phyloP scores from a whole-genome alignment of 2,329 filamentous ascomycete species.

The Xylariaceae sp. region DNA sequence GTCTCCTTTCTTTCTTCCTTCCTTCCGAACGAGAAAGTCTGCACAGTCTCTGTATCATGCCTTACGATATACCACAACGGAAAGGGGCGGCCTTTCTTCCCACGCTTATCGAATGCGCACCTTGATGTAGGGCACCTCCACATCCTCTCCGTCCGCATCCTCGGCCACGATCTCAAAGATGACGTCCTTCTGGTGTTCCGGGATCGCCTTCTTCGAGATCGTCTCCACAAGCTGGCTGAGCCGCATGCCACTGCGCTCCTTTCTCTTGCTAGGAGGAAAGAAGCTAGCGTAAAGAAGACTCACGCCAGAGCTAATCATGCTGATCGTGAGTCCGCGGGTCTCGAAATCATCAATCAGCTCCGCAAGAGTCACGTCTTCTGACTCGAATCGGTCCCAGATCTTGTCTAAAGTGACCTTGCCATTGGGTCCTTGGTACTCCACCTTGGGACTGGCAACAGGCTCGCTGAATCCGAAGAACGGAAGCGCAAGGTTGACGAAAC shows the following conservation, averaged over 20 bases:
- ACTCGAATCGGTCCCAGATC: slow-evolving; percentile 96
- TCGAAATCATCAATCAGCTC: slow-evolving; percentile 81
- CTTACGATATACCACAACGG: neutral
- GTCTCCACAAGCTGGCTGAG: slow-evolving; percentile 82
- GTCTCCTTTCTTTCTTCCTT: too few species aligned
- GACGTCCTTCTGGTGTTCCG: slow-evolving; percentile 86
- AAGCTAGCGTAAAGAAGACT: slow-evolving; percentile 92
- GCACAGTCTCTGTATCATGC: neutral
- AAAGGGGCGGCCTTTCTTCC: neutral
- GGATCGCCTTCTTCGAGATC: slow-evolving; percentile 88
- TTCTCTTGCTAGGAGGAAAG: slow-evolving; percentile 71
- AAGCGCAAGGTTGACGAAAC: slow-evolving; percentile 91
- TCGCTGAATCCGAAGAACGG: slow-evolving; percentile 99
- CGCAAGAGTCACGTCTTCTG: slow-evolving; percentile 75
- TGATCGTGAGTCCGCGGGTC: slow-evolving; percentile 72
- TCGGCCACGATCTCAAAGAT: slow-evolving; percentile 96
- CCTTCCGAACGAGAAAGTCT: too few species aligned
- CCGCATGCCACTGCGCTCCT: slow-evolving; percentile 77
- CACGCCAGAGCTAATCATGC: slow-evolving; percentile 96
- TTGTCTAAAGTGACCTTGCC: slow-evolving; percentile 85
- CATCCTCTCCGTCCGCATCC: slow-evolving; percentile 83
- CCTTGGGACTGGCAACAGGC: slow-evolving; percentile 89
- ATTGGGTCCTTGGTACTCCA: slow-evolving; percentile 74
- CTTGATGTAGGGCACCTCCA: slow-evolving; percentile 96
- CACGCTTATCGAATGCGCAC: slow-evolving; percentile 57